phyloP scores from a whole-genome alignment of 306 rosid species.

The Crataegus laevigata region DNA sequence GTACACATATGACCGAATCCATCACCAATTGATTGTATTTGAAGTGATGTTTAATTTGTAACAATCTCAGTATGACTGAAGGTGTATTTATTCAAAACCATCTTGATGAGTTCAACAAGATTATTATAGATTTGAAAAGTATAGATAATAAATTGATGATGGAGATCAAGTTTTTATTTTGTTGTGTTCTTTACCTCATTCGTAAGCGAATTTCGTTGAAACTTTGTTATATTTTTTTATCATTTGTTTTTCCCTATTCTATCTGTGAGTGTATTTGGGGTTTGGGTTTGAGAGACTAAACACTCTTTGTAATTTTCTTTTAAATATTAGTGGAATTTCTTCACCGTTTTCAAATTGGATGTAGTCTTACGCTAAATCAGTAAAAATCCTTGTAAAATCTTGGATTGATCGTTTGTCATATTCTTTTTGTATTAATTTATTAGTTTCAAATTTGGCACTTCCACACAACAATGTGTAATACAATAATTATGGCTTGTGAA shows the following conservation, averaged over 20 bases:
- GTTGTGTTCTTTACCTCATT: not conserved
- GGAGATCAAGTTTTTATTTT: not conserved
- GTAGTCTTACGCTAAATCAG: not conserved
- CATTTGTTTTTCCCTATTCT: not conserved
- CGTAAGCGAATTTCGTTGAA: not conserved
- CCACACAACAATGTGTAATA: no score
- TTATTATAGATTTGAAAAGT: not conserved
- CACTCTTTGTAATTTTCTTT: not conserved
- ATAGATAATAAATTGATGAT: not conserved
- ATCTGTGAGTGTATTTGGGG: not conserved
- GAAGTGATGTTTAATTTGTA: not conserved
- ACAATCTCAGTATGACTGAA: not conserved
- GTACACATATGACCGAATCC: no score
- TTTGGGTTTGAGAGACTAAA: not conserved
- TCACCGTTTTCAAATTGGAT: not conserved
- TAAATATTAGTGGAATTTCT: no score
- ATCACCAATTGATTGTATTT: no score
- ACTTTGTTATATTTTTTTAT: not conserved
- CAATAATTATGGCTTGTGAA: no score
- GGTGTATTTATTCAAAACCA: not conserved
- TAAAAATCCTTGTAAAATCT: no score
- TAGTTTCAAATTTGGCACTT: not conserved
- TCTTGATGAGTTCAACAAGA: not conserved
- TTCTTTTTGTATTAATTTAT: no score
- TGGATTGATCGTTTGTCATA: not conserved